phyloP scores from a whole-genome alignment of 2,329 filamentous ascomycete genomes.

The Aspergillus costaricaensis region DNA sequence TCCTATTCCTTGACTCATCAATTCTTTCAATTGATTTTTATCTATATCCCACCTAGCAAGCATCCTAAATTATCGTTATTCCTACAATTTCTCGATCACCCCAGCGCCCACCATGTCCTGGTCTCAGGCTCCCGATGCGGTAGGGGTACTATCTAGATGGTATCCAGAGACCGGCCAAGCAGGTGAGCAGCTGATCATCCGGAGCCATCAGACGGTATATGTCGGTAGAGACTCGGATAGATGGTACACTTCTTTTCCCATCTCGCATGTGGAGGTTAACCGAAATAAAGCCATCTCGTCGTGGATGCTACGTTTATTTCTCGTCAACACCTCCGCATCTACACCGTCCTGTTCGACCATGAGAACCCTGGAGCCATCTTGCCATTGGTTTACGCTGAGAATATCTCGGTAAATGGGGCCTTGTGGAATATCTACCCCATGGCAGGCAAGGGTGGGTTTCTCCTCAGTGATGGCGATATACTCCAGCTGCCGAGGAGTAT shows the following conservation, averaged over 20 bases:
- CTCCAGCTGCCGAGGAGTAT: constrained; percentile 29
- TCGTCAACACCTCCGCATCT: constrained; percentile 46
- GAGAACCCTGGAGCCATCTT: constrained; percentile 39
- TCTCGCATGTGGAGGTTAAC: constrained; percentile 12
- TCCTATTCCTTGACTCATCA: not conserved
- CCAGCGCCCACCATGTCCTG: not conserved
- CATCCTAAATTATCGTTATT: not conserved
- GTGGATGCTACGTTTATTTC: constrained; percentile 41
- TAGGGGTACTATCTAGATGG: constrained; percentile 29
- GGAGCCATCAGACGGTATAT: constrained; percentile 35
- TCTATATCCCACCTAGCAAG: not conserved
- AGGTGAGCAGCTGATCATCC: constrained; percentile 25
- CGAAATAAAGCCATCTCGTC: constrained; percentile 33
- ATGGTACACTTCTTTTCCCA: constrained; percentile 26
- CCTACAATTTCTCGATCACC: not conserved
- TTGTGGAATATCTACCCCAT: constrained; percentile 43
- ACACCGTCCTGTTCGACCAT: constrained; percentile 45
- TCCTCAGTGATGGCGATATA: constrained; percentile 44
- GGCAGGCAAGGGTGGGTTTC: constrained; percentile 35
- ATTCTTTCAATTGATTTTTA: not conserved
- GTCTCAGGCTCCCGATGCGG: constrained; percentile 1
- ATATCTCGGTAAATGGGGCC: constrained; percentile 46
- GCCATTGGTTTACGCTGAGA: constrained; percentile 47
- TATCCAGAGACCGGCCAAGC: constrained; percentile 18
- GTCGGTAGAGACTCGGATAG: constrained; percentile 37